Base-by-base conservation (phyloP, 1,284 basidiomycete species). In the Cryptococcus sp. region DNA sequence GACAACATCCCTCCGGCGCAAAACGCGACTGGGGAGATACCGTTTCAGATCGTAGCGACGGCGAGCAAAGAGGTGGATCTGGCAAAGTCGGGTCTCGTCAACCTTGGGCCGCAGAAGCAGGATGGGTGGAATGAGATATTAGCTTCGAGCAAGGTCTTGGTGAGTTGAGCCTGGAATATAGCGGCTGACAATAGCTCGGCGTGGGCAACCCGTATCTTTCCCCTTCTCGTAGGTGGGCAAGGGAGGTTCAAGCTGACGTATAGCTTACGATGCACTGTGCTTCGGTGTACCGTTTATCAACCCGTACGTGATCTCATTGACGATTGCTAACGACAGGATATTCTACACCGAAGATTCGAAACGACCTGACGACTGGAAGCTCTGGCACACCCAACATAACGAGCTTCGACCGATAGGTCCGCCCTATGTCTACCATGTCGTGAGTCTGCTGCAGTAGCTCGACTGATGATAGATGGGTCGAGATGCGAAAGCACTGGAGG, bases 271-370 rank as follows among this genome's bases (percentile, higher is more conserved):
- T 43, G 74, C 69, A 1, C 56, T 76, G 4, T 76, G 74, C 50
- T 48, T 75, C 22, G 74, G 74, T 4, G 67, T 75, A 16, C 74
- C 74, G 9, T 76, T 75, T 56, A 69, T 76, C 53, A 75, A 75
- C 53, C 68, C 69, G 33, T 47, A 51, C 7, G 34, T 19, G 43
- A 16, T 18, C 19, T n/a, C 36, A 10, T 28, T 19, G 9, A 44
- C 6, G 19, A n/a, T 37, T 5, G 33, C 38, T 21, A 24, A 7
- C 21, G 31, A 19, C 25, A 37, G 33, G 1, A 54, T 73, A 26
- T 10, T 41, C 11, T 36, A 58, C 22, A 71, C 66, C 66, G 60
- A 71, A 43, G 22, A 44, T 2, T n/a, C 14, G 9, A 44, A 65
- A 3, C 42, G 74, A 32, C 73, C 69, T 0, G 47, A 60, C 10